These are phyloP conservation scores for Galerina marginata DNA, from an alignment of 768 basidiomycete genomes.

Conservation along the genomic window DNA sequence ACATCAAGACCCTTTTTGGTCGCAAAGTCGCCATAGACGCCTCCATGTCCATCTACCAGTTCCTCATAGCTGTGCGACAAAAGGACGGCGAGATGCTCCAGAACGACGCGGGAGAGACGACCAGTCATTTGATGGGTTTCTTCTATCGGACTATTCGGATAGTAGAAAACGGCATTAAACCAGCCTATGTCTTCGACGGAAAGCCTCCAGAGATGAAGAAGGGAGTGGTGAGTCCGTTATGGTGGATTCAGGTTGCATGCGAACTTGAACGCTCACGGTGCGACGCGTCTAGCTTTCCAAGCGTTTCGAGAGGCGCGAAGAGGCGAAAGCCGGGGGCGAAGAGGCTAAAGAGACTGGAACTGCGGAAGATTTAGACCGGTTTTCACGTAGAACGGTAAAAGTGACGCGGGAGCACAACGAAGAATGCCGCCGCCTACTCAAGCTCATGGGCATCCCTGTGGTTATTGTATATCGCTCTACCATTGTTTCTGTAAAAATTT, in stretches of 20 bases:
- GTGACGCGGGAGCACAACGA: constrained; percentile 97
- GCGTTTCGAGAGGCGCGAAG: constrained; percentile 89
- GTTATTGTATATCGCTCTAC: constrained; percentile 66
- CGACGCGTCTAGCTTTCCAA: constrained; percentile 76
- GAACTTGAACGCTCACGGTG: constrained; percentile 9
- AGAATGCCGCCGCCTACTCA: constrained; percentile 86
- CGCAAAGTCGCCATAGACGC: constrained; percentile 99
- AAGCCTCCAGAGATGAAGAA: constrained; percentile 98
- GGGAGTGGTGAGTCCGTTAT: constrained; percentile 76
- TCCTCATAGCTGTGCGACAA: constrained; percentile 96
- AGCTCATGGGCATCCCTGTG: constrained; percentile 96
- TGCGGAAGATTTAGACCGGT: constrained; percentile 89
- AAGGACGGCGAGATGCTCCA: constrained; percentile 96
- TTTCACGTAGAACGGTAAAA: constrained; percentile 89
- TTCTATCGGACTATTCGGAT: constrained; percentile 98
- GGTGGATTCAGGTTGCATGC: neutral
- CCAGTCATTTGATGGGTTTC: constrained; percentile 98
- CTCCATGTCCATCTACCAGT: constrained; percentile 96
- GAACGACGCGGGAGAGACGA: constrained; percentile 97
- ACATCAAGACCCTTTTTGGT: constrained; percentile 97
- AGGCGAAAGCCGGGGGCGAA: constrained; percentile 93
- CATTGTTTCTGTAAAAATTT: neutral
- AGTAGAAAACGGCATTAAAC: constrained; percentile 98
- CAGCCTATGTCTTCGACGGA: constrained; percentile 97
- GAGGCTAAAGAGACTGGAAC: constrained; percentile 98